A percentile compares a stretch with the other conserved stretches of the same genome.
phyloP scores from a whole-genome alignment of 78 protist species.

The Acrasis kona region DNA sequence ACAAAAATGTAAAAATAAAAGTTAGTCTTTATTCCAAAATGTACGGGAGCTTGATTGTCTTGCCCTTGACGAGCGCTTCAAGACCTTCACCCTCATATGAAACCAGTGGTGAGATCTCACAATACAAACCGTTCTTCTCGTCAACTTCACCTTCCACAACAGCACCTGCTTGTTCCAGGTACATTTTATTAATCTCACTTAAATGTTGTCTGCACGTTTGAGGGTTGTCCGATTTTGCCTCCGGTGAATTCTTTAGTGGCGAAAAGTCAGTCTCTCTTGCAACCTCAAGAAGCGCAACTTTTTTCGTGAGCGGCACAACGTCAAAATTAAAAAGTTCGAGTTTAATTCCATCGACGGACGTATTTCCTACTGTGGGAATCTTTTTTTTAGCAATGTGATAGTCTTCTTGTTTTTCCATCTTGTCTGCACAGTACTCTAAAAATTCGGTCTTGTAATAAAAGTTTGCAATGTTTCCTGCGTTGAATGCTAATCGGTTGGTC shows the following conservation, averaged over 20 bases:
- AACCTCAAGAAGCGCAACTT: background rate
- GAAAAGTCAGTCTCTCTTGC: background rate
- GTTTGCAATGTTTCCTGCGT: slow-evolving; percentile 72
- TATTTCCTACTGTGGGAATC: background rate
- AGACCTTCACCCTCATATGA: no score
- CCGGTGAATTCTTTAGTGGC: background rate
- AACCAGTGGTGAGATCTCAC: no score
- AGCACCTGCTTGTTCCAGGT: no score
- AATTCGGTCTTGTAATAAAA: slow-evolving; percentile 61
- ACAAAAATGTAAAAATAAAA: no score
- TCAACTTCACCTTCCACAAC: no score
- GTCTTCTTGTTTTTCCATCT: background rate
- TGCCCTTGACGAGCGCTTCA: no score
- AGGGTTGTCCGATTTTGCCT: background rate
- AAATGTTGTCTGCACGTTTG: background rate
- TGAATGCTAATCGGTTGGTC: slow-evolving; percentile 52
- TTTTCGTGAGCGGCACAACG: background rate
- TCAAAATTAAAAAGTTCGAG: background rate
- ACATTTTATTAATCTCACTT: no score
- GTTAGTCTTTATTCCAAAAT: no score
- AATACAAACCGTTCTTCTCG: no score
- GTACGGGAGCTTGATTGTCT: no score
- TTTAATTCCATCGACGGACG: background rate
- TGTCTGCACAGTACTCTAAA: slow-evolving; percentile 7
- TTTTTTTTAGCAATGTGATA: background rate